phyloP scores from a whole-genome alignment of 1,284 basidiomycete species.

The Microbotryomycetes sp. region DNA sequence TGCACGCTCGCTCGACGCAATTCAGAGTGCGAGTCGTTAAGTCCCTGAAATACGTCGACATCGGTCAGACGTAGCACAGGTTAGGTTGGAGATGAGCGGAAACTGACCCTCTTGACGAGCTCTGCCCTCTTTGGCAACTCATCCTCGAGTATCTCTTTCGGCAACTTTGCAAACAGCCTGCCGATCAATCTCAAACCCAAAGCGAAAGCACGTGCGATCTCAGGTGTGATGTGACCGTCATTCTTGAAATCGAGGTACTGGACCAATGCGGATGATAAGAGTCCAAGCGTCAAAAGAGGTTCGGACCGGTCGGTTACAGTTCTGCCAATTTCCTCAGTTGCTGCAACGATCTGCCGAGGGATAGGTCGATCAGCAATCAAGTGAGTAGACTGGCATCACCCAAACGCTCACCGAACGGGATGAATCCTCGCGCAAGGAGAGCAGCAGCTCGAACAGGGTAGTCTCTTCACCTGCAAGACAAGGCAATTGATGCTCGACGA shows the following conservation, averaged over 20 bases:
- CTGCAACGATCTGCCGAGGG: conserved; percentile 58
- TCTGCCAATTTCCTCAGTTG: conserved; percentile 50
- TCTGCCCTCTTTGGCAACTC: conserved; percentile 64
- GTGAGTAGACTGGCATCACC: too few species aligned
- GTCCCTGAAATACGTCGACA: conserved; percentile 46
- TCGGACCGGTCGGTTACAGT: conserved; percentile 54
- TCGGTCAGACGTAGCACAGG: background rate
- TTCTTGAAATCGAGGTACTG: conserved; percentile 51
- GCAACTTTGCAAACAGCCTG: conserved; percentile 67
- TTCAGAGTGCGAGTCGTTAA: conserved; percentile 62
- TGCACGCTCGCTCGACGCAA: conserved; percentile 72
- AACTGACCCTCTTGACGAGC: conserved; percentile 59
- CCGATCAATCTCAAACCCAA: conserved; percentile 72
- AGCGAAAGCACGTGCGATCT: conserved; percentile 55
- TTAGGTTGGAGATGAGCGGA: background rate
- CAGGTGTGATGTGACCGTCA: conserved; percentile 40
- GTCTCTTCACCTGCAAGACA: conserved; percentile 22
- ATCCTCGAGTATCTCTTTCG: conserved; percentile 72
- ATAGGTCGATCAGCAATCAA: conserved; percentile 58
- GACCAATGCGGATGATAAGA: conserved; percentile 60
- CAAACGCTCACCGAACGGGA: conserved; percentile 17
- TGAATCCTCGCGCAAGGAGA: conserved; percentile 19
- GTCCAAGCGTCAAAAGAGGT: conserved; percentile 72
- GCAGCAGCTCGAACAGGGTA: conserved; percentile 18
- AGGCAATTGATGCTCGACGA: conserved; percentile 29